Percentiles rank a stretch among this genome's conserved stretches.
These are phyloP conservation scores for Geotrichum cucujoidarum DNA, from an alignment of 1,139 yeast species.

Conservation along the genomic window DNA sequence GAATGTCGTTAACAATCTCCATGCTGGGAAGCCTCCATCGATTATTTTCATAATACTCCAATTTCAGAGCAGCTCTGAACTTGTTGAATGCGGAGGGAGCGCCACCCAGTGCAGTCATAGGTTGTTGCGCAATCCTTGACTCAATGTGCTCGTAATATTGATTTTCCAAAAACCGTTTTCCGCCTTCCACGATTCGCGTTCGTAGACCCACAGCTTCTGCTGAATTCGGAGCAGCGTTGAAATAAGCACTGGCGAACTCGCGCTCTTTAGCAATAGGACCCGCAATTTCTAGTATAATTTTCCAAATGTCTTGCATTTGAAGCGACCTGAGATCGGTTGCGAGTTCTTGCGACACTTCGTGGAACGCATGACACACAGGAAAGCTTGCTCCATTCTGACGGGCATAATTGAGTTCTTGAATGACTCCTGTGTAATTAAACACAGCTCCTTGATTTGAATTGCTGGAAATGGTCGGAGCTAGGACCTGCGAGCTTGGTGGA, in stretches of 20 bases:
- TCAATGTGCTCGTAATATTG: constrained; percentile 78
- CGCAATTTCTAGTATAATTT: constrained; percentile 31
- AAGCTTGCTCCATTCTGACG: constrained; percentile 50
- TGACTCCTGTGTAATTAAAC: constrained; percentile 34
- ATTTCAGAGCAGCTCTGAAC: constrained; percentile 58
- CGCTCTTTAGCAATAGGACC: constrained; percentile 43
- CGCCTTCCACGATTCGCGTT: constrained; percentile 50
- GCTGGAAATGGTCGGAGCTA: constrained; percentile 14
- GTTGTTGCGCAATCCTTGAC: constrained; percentile 59
- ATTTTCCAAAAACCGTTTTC: constrained; percentile 59
- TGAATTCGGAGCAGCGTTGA: constrained; percentile 24
- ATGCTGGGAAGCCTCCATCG: constrained; percentile 49
- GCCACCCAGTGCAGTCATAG: constrained; percentile 53
- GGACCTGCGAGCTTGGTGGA: constrained; percentile 22
- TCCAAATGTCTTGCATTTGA: constrained; percentile 39
- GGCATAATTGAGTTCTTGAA: constrained; percentile 64
- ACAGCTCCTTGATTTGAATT: constrained; percentile 2
- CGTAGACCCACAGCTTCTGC: constrained; percentile 40
- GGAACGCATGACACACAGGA: constrained; percentile 51
- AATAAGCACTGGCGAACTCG: constrained; percentile 40
- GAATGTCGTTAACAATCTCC: constrained; percentile 70
- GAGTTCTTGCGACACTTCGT: constrained; percentile 40
- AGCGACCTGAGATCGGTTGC: constrained; percentile 37
- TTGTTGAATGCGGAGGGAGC: constrained; percentile 70
- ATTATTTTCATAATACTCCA: constrained; percentile 39